Conservation (phyloP, 1,284 basidiomycete species). For the Sanghuangporus weigelae region DNA sequence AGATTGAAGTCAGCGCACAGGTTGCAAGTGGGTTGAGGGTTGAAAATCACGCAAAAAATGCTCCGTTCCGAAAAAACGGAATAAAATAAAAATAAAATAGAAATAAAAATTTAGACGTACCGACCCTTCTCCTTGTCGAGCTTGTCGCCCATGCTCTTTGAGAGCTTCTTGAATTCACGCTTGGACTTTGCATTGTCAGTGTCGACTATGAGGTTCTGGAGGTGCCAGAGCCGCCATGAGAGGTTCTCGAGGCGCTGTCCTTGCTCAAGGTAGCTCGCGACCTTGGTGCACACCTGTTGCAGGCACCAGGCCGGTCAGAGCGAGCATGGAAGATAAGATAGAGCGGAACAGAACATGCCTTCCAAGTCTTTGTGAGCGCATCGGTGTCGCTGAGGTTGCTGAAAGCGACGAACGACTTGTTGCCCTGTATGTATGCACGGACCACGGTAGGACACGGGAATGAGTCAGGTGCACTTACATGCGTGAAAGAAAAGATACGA, state of each 20-base stretch:
- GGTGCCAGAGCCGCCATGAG: constrained; percentile 83
- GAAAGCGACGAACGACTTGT: constrained; percentile 87
- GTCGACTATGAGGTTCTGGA: constrained; percentile 83
- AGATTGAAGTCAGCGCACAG: background rate
- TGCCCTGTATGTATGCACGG: constrained; percentile 52
- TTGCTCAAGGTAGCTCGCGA: constrained; percentile 80
- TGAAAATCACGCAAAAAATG: constrained; percentile 6
- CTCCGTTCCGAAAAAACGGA: background rate
- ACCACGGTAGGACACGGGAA: constrained; percentile 20
- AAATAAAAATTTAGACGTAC: constrained; percentile 36
- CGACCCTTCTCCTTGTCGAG: constrained; percentile 83
- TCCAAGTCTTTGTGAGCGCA: constrained; percentile 81
- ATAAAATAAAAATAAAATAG: background rate
- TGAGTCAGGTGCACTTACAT: constrained; percentile 19
- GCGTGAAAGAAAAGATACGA: constrained; percentile 2
- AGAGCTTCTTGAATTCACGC: constrained; percentile 81
- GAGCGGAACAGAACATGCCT: constrained; percentile 38
- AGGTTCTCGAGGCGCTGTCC: constrained; percentile 83
- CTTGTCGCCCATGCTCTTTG: constrained; percentile 80
- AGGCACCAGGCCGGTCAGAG: background rate
- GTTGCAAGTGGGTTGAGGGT: constrained; percentile 13
- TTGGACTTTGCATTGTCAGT: constrained; percentile 80
- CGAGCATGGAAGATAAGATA: background rate
- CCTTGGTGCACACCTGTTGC: constrained; percentile 73
- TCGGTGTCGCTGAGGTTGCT: constrained; percentile 78